Conservation (phyloP, 108 stramenopile genomes). For the Nannochloropsis gaditana region DNA sequence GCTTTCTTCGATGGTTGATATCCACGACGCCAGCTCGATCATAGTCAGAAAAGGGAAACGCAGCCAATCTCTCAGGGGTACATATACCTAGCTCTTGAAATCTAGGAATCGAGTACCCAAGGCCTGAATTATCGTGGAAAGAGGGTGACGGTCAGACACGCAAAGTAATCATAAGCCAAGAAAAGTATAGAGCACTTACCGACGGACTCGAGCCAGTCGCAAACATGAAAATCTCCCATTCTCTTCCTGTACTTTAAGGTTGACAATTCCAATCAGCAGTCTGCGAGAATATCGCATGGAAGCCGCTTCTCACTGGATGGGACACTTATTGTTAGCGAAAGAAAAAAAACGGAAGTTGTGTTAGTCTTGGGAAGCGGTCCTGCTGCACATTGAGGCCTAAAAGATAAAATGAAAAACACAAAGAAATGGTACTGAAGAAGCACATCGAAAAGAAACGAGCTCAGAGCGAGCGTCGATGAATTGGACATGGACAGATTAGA, state of each 20-base stretch:
- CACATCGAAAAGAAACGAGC: too few relatives aligned
- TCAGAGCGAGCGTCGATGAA: too few relatives aligned
- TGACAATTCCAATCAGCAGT: too few relatives aligned
- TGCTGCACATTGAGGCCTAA: too few relatives aligned
- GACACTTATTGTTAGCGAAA: too few relatives aligned
- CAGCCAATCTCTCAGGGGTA: neutral
- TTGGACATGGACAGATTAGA: too few relatives aligned
- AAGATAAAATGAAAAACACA: too few relatives aligned
- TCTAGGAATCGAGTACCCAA: neutral
- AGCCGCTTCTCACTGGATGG: too few relatives aligned
- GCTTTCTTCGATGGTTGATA: neutral
- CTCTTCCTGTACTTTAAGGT: neutral
- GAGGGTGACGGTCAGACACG: neutral
- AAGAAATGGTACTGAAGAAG: too few relatives aligned
- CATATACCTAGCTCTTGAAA: neutral
- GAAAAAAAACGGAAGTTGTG: too few relatives aligned
- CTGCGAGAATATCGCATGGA: too few relatives aligned
- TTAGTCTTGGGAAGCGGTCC: too few relatives aligned
- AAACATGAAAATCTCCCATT: neutral
- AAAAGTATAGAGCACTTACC: neutral
- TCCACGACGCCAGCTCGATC: neutral
- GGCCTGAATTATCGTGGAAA: neutral
- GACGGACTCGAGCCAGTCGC: neutral
- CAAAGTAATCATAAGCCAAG: neutral
- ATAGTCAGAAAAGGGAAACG: neutral